A percentile compares a stretch with the other conserved stretches of the same genome.
phyloP scores from a whole-genome alignment of 371 early-diverging fungal genomes.

The Mortierella sp. region DNA sequence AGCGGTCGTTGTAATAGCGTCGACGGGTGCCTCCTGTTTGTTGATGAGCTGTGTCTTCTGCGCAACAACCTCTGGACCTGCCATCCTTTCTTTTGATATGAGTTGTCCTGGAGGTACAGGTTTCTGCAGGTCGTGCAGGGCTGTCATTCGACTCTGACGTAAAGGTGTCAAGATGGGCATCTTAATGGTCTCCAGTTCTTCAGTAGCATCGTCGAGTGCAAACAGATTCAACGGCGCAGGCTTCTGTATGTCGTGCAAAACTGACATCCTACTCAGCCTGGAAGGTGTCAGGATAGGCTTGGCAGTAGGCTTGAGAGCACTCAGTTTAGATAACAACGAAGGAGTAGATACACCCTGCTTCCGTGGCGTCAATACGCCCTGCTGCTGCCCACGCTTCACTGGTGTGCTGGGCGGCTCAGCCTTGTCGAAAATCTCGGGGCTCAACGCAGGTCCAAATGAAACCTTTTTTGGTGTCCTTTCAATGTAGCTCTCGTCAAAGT shows the following conservation, averaged over 20 bases:
- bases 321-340: slow-evolving; percentile 12
- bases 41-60: too few species aligned
- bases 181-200: background rate
- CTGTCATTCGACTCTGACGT: too few species aligned
- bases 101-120: too few species aligned
- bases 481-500: slow-evolving; percentile 9
- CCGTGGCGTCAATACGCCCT: slow-evolving; percentile 30
- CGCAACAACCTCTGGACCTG: too few species aligned
- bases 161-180: background rate
- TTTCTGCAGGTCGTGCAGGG: too few species aligned
- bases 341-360: slow-evolving; percentile 23
- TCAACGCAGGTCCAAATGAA: slow-evolving; percentile 65
- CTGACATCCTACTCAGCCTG: slow-evolving; percentile 11
- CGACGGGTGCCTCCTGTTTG: too few species aligned
- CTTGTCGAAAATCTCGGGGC: slow-evolving; percentile 66
- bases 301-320: slow-evolving; percentile 7
- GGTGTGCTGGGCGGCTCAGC: slow-evolving; percentile 64
- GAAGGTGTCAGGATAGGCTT: slow-evolving; percentile 42
- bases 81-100: too few species aligned
- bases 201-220: background rate
- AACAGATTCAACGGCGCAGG: slow-evolving; percentile 26
- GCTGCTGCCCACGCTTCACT: slow-evolving; percentile 60
- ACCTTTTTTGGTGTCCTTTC: slow-evolving; percentile 58
- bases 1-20: too few species aligned
- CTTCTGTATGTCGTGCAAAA: slow-evolving; percentile 17